Conservation (phyloP, 139 green algal genomes). For the Closterium sp. region DNA sequence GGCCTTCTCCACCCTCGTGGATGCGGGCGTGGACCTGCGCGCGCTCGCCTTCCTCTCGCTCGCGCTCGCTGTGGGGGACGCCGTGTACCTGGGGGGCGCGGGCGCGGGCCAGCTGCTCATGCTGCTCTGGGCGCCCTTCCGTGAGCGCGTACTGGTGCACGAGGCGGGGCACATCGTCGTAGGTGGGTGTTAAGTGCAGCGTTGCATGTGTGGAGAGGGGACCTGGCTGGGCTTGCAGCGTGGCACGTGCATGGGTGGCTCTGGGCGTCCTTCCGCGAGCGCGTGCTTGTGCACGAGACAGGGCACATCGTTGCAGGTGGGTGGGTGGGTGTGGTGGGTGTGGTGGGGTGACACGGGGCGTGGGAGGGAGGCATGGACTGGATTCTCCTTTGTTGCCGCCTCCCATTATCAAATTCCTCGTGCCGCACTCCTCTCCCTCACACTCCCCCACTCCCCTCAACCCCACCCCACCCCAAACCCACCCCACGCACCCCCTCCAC, state of each 20-base stretch:
- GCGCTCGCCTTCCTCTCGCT: constrained; percentile 1
- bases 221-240: not conserved
- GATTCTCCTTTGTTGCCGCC: too few relatives aligned
- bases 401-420: too few relatives aligned
- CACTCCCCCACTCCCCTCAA: too few relatives aligned
- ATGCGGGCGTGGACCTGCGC: constrained; percentile 18
- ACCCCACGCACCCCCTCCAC: too few relatives aligned
- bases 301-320: constrained; percentile 30
- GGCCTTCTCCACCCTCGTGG: not conserved
- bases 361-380: not conserved
- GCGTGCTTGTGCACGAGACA: constrained; percentile 43
- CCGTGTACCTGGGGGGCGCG: constrained; percentile 16
- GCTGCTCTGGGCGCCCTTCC: constrained; percentile 39
- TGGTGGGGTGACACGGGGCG: too few relatives aligned
- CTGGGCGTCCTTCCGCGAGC: constrained; percentile 26
- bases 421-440: too few relatives aligned
- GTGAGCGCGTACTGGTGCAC: constrained; percentile 36
- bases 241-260: constrained; percentile 22
- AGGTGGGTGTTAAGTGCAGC: too few relatives aligned
- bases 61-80: constrained; percentile 6
- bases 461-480: too few relatives aligned
- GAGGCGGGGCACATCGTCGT: constrained; percentile 40
- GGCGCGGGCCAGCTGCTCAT: constrained; percentile 34
- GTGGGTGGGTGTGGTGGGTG: not conserved
- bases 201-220: too few relatives aligned